Base-by-base conservation (phyloP, 352 stramenopile genomes). In the Peronospora belbahrii region DNA sequence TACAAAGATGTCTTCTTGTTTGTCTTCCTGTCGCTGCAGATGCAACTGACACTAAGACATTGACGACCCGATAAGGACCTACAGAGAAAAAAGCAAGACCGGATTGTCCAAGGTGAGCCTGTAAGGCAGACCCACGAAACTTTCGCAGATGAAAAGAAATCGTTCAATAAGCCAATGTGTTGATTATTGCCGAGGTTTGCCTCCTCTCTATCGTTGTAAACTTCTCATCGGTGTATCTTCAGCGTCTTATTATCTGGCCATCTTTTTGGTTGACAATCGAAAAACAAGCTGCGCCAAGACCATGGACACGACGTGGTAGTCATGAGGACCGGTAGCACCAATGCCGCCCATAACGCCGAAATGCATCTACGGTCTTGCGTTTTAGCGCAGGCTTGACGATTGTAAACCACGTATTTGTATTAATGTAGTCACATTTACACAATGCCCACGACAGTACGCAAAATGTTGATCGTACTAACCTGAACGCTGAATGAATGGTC, bases 261-360 rank as follows among this genome's bases (percentile, higher is more conserved):
- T 65, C 10, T 68, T 61, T 18, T 79, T 76, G 20, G 62, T 60
- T 2, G 65, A 54, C 15, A 76, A 38, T 6, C 83, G 59, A 10
- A 47, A 64, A 15, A 81, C 52, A 4, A 84, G 47, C 27, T 84
- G 67, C 5, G 63, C 59, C 25, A 84, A 65, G 0, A 70, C 72
- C 4, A 86, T 57, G 0, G 69, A 66, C 43, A 79, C 67, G 2
- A 86, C n/a, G n/a, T n/a, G n/a, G n/a, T 62, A 0, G 74, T 83
- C 56, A 86, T 76, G 3, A 79, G 1, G 54, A 50, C 19, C 63
- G 70, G 22, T 86, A 67, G 4, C 46, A 60, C 23, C 58, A 48
- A 5, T 60, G 67, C 6, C 74, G 65, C 35, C 60, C 67, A 48
- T 62, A 77, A 6, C 67, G 67, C 22, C 70, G 60, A 31, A 71